Base-by-base conservation (phyloP, 345 rosid genomes). In the Dovyalis caffra region DNA sequence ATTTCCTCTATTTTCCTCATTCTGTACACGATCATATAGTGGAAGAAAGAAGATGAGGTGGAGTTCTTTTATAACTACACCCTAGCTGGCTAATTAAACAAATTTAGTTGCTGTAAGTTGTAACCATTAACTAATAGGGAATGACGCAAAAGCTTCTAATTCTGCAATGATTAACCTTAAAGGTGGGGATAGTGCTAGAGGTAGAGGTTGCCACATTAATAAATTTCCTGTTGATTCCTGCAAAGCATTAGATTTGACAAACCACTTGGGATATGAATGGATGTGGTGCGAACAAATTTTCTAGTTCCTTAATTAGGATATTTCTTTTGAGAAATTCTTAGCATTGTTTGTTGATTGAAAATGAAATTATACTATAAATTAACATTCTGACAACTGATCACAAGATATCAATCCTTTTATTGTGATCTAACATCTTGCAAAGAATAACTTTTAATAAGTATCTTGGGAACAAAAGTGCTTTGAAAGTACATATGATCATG, bases 191-290 rank as follows among this genome's bases (percentile, higher is more conserved):
- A 25, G 78, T 9, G 37, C 70, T 3, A 40, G 79, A 16, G 56
- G 76, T 18, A 20, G 78, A 65, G n/a, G 64, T 23, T 31, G 70
- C 51, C 9, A 74, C 56, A 58, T 79, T 45, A 8, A 71, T 40
- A 35, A 86, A 83, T 80, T 82, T 86, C 73, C 80, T 67, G 34
- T 57, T 56, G 56, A 28, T 56, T 74, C 38, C 40, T 74, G 77
- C 66, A 74, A 40, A 45, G 5, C 28, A 40, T 66, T 51, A 10
- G 34, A 49, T 23, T 38, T 16, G 49, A 34, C n/a, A 26, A 74
- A 65, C 2, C 40, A 21, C 21, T 74, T 53, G n/a, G 26, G 38
- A 33, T 29, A 6, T 38, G 47, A 12, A 14, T 34, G 16, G 6
- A 4, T 14, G 21, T 15, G 21, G 3, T 40, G 3, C 21, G 1